These are phyloP conservation scores for Fusarium albidum DNA, from an alignment of 2,329 filamentous ascomycete species.

Conservation along the genomic window DNA sequence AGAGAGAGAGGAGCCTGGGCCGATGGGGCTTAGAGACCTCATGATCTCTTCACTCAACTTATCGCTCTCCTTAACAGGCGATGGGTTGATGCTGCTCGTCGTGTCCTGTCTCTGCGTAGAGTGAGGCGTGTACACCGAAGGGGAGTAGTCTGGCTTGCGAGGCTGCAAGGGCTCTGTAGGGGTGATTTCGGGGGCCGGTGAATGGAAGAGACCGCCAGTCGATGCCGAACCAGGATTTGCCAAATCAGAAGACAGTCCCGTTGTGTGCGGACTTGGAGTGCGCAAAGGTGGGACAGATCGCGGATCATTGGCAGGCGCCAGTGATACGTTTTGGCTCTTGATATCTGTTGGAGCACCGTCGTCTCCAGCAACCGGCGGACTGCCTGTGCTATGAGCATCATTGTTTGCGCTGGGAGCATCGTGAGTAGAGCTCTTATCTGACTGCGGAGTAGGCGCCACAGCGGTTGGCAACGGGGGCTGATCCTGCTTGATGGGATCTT, in stretches of 20 bases:
- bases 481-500: constrained; percentile 25
- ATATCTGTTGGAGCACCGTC: not conserved
- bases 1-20: constrained; percentile 28
- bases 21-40: constrained; percentile 67
- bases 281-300: constrained; percentile 44
- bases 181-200: constrained; percentile 41
- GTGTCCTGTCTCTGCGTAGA: constrained; percentile 53
- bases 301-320: constrained; percentile 32
- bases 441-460: not conserved
- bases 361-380: not conserved
- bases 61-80: constrained; percentile 74
- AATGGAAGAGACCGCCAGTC: constrained; percentile 4
- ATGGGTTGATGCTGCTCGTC: constrained; percentile 58
- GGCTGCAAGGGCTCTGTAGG: constrained; percentile 57
- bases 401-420: constrained; percentile 15
- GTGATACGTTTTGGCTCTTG: constrained; percentile 4
- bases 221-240: constrained; percentile 7
- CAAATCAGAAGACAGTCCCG: constrained; percentile 11
- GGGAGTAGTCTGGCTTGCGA: constrained; percentile 45
- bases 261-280: constrained; percentile 44
- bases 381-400: constrained; percentile 3
- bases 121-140: constrained; percentile 47
- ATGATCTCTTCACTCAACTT: constrained; percentile 78
- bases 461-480: constrained; percentile 4
- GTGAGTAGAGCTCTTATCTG: not conserved